Conservation (phyloP, 257 asterid genomes). For the Solanum sejunctum region DNA sequence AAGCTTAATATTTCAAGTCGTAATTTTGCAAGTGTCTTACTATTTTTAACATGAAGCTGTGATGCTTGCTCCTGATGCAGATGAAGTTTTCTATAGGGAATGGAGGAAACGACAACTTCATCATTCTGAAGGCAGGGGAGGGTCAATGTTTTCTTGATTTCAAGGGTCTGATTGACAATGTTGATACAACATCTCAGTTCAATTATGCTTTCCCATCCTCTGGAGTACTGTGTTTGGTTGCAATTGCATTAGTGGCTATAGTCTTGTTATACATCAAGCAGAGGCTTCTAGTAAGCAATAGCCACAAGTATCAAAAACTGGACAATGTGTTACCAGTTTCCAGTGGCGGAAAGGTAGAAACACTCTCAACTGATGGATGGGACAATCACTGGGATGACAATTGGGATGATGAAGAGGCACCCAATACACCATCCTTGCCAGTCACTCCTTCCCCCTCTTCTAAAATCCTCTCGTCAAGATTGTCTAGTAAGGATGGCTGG, state of each 20-base stretch:
- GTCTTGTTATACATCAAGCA: slow-evolving; percentile 22
- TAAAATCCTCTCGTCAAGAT: slow-evolving; percentile 39
- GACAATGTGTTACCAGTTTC: slow-evolving; percentile 74
- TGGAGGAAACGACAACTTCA: slow-evolving; percentile 25
- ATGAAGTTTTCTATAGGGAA: slow-evolving; percentile 47
- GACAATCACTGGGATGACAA: slow-evolving; percentile 68
- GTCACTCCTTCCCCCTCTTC: slow-evolving; percentile 54
- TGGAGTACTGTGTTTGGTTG: slow-evolving; percentile 29
- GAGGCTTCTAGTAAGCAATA: slow-evolving; percentile 21
- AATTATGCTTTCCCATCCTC: slow-evolving; percentile 9
- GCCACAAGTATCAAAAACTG: slow-evolving; percentile 40
- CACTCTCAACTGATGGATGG: slow-evolving; percentile 52
- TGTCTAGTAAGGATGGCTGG: slow-evolving; percentile 59
- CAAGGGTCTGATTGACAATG: slow-evolving; percentile 24
- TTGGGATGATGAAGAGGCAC: slow-evolving; percentile 89
- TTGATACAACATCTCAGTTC: slow-evolving; percentile 14
- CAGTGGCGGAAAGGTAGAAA: slow-evolving; percentile 16
- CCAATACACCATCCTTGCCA: slow-evolving; percentile 39
- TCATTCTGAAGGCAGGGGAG: slow-evolving; percentile 38
- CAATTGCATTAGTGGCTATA: slow-evolving; percentile 18
- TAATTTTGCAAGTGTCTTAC: not conserved
- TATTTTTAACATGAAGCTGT: not conserved
- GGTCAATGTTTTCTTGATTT: slow-evolving; percentile 55
- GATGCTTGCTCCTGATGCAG: slow-evolving; percentile 18
- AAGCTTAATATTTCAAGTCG: not conserved